phyloP scores from a whole-genome alignment of 768 basidiomycete genomes.

The Tricholoma terreum region DNA sequence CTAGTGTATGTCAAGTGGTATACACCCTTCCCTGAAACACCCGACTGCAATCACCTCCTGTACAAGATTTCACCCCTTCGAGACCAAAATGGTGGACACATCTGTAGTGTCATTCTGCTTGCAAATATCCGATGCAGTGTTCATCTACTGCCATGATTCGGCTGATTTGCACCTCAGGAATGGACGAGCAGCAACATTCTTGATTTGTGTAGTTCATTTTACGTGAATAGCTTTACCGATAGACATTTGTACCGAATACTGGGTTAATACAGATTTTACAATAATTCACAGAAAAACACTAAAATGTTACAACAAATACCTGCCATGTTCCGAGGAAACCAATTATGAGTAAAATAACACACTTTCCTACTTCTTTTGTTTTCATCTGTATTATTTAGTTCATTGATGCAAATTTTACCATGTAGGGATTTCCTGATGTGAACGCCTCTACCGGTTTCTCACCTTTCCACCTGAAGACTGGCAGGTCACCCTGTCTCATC shows the following conservation, averaged over 20 bases:
- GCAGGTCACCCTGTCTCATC: too few relatives aligned
- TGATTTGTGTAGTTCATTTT: background rate
- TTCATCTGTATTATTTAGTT: too few relatives aligned
- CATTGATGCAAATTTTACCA: too few relatives aligned
- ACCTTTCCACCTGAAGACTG: too few relatives aligned
- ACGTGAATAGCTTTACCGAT: background rate
- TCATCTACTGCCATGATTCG: constrained; percentile 15
- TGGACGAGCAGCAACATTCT: background rate
- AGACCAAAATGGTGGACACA: constrained; percentile 5
- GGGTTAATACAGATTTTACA: background rate
- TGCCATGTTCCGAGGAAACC: background rate
- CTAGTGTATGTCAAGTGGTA: constrained; percentile 30
- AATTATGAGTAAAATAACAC: too few relatives aligned
- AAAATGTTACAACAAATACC: background rate
- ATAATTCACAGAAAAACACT: background rate
- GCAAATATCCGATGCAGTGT: constrained; percentile 23
- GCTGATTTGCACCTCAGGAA: background rate
- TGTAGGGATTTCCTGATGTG: too few relatives aligned
- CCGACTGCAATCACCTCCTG: constrained; percentile 6
- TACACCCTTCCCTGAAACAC: background rate
- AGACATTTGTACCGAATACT: background rate
- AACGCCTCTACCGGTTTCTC: too few relatives aligned
- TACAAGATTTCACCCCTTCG: background rate
- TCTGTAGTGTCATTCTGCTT: constrained; percentile 25
- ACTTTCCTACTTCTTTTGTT: too few relatives aligned